Conservation (phyloP, 768 basidiomycete genomes). For the Termitomyces sp. region DNA sequence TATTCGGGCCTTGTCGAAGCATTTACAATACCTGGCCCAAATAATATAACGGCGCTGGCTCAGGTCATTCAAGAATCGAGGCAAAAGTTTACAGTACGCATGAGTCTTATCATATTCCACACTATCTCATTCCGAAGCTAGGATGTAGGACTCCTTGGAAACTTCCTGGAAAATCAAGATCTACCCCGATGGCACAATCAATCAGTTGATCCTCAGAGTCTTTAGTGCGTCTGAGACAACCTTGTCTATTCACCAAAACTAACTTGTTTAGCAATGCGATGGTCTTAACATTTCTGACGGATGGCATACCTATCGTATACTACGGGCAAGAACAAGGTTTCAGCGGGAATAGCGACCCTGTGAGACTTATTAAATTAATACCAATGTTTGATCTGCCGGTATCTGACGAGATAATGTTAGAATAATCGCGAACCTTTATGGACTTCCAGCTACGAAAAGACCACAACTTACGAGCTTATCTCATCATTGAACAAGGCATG, state of each 20-base stretch:
- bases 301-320: slow-evolving; percentile 83
- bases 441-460: slow-evolving; percentile 62
- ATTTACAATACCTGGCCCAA: slow-evolving; percentile 67
- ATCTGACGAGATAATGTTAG: slow-evolving; percentile 27
- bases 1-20: slow-evolving; percentile 61
- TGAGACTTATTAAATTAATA: slow-evolving; percentile 31
- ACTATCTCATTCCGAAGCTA: slow-evolving; percentile 11
- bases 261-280: slow-evolving; percentile 59
- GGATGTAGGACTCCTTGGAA: slow-evolving; percentile 54
- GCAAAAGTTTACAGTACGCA: slow-evolving; percentile 42
- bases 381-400: not conserved
- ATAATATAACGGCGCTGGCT: slow-evolving; percentile 56
- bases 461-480: slow-evolving; percentile 54
- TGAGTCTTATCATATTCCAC: not conserved
- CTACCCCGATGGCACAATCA: slow-evolving; percentile 69
- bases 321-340: slow-evolving; percentile 80
- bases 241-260: not conserved
- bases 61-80: slow-evolving; percentile 52
- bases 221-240: slow-evolving; percentile 43
- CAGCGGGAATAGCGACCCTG: slow-evolving; percentile 62
- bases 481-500: slow-evolving; percentile 55
- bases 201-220: slow-evolving; percentile 68
- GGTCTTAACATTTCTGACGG: slow-evolving; percentile 71
- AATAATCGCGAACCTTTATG: slow-evolving; percentile 76
- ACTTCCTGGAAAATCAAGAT: slow-evolving; percentile 81